Percentiles rank a stretch among this genome's conserved stretches.
Evolutionary conservation across 176 grass and related monocot species (phyloP).

Genomic region (Bolboschoenus planiculmis): DNA sequence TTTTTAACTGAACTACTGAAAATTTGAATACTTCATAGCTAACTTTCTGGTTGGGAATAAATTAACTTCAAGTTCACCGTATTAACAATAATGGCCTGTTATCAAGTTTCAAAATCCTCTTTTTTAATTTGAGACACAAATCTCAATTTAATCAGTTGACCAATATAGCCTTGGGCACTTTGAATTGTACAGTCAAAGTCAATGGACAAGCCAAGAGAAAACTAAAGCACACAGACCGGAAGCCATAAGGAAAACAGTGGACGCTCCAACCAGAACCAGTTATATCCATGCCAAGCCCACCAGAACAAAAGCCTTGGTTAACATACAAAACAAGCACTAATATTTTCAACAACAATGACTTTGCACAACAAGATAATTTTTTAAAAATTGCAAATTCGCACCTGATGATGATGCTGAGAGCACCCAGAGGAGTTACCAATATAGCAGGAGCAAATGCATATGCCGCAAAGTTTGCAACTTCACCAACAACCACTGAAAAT

Average conservation of each 20-base stretch:
- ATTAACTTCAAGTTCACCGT: neutral
- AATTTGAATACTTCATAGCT: neutral
- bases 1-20: neutral
- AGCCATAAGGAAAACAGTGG: neutral
- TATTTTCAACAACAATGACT: neutral
- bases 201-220: neutral
- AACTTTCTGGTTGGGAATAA: neutral
- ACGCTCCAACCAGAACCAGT: neutral
- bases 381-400: neutral
- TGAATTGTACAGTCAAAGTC: neutral
- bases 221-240: neutral
- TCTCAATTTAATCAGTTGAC: neutral
- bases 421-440: constrained; percentile 90
- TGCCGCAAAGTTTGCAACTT: constrained; percentile 92
- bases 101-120: neutral
- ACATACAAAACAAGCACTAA: neutral
- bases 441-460: constrained; percentile 99
- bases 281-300: neutral
- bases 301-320: neutral
- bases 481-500: constrained; percentile 88
- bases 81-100: neutral
- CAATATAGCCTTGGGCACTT: neutral
- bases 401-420: constrained; percentile 96
- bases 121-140: neutral
- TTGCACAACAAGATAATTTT: neutral